phyloP scores from a whole-genome alignment of 306 rosid genomes.

The Potentilla sterilis region DNA sequence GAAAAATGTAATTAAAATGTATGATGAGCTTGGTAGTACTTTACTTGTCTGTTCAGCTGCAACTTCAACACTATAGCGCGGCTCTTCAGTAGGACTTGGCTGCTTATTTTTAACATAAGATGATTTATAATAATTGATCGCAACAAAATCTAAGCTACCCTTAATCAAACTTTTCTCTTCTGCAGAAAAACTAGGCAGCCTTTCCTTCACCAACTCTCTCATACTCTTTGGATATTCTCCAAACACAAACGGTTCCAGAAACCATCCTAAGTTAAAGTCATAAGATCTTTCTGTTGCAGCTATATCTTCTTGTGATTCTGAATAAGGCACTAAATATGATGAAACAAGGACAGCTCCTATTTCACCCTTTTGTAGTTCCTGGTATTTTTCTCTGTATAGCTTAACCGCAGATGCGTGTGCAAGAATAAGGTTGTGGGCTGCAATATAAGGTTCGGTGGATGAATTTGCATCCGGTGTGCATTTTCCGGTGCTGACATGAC shows the following conservation, averaged over 20 bases:
- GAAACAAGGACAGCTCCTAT: background rate
- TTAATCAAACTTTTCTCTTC: slow-evolving; percentile 6
- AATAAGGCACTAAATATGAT: background rate
- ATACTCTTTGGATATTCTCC: slow-evolving; percentile 4
- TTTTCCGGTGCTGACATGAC: background rate
- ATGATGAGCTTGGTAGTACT: too few species aligned
- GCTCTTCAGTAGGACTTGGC: background rate
- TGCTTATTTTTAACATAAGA: background rate
- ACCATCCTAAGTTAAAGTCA: slow-evolving; percentile 14
- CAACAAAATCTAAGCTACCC: slow-evolving; percentile 4
- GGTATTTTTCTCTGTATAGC: slow-evolving; percentile 29
- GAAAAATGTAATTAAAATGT: background rate
- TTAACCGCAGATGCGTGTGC: slow-evolving; percentile 30
- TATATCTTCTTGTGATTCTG: slow-evolving; percentile 6
- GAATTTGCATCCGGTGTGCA: slow-evolving; percentile 17
- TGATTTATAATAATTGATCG: slow-evolving; percentile 3
- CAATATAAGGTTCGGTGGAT: slow-evolving; percentile 32
- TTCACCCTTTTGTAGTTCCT: background rate
- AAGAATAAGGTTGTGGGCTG: slow-evolving; percentile 32
- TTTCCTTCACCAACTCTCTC: slow-evolving; percentile 7
- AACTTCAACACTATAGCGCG: background rate
- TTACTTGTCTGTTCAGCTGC: background rate
- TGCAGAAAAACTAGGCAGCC: slow-evolving; percentile 6
- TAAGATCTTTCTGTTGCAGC: background rate
- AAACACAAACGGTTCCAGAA: background rate